phyloP scores from a whole-genome alignment of 257 asterid species.

The Solanum peruvianum region DNA sequence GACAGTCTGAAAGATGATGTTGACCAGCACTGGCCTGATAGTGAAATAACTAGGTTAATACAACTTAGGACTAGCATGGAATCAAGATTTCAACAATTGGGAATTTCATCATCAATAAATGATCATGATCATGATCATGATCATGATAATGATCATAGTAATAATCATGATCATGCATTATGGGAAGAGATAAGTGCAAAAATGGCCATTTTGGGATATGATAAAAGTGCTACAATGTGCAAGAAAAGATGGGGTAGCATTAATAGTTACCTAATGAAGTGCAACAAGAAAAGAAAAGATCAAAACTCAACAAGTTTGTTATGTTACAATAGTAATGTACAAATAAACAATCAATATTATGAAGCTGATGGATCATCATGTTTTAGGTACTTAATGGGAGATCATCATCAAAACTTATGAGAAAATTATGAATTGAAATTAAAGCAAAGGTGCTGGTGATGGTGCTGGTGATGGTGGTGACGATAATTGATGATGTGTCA shows the following conservation, averaged over 20 bases:
- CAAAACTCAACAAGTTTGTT: constrained; percentile 16
- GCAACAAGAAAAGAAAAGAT: constrained; percentile 54
- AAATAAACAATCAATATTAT: constrained; percentile 18
- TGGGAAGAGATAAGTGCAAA: constrained; percentile 69
- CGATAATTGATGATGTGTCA: background rate
- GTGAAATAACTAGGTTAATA: constrained; percentile 41
- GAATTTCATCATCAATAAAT: background rate
- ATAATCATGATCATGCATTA: constrained; percentile 16
- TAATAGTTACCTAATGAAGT: constrained; percentile 37
- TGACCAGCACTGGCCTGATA: constrained; percentile 33
- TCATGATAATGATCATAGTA: too few relatives aligned
- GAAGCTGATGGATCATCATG: constrained; percentile 29
- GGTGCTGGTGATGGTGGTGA: background rate
- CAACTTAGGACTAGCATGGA: constrained; percentile 50
- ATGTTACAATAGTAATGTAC: constrained; percentile 7
- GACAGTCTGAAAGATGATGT: background rate
- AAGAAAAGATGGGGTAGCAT: constrained; percentile 58
- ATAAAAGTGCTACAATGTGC: constrained; percentile 43
- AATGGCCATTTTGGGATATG: constrained; percentile 59
- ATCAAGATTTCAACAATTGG: constrained; percentile 22
- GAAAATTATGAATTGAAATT: constrained; percentile 39
- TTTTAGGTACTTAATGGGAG: constrained; percentile 73
- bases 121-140: constrained; percentile 11
- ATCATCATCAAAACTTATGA: constrained; percentile 32
- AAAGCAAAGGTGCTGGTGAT: constrained; percentile 2